Percentiles rank a stretch among this genome's conserved stretches.
Evolutionary conservation across 2,329 filamentous ascomycete species (phyloP).

Genomic region (Fusarium dimerum): DNA sequence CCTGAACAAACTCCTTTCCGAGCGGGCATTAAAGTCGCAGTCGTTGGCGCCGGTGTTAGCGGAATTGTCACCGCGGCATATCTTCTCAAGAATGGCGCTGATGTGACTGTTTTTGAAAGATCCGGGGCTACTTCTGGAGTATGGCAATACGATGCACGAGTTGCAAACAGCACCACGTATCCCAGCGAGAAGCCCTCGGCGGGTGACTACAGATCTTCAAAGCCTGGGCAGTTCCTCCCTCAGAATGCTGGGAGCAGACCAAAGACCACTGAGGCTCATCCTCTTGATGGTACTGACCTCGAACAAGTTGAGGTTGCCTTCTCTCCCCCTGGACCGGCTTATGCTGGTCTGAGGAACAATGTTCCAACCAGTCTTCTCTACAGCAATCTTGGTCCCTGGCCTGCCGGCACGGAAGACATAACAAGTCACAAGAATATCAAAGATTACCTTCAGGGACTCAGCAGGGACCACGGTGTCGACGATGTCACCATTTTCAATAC

Average conservation of each 20-base stretch:
- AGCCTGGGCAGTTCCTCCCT: constrained; percentile 6
- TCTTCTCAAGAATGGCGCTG: constrained; percentile 35
- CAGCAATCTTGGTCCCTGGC: constrained; percentile 52
- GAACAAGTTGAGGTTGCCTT: constrained; percentile 14
- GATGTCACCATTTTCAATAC: constrained; percentile 56
- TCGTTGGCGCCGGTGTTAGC: constrained; percentile 43
- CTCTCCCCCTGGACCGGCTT: constrained; percentile 48
- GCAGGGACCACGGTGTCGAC: constrained; percentile 50
- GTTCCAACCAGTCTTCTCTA: constrained; percentile 62
- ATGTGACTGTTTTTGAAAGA: constrained; percentile 42
- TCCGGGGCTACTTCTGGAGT: constrained; percentile 37
- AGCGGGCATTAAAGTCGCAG: constrained; percentile 31
- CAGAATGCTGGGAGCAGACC: not conserved
- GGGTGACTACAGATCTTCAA: constrained; percentile 28
- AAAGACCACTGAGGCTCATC: not conserved
- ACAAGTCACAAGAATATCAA: constrained; percentile 58
- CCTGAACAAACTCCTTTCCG: constrained; percentile 7
- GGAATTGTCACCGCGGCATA: constrained; percentile 41
- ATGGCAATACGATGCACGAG: constrained; percentile 39
- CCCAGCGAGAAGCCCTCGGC: constrained; percentile 32
- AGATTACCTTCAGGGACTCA: constrained; percentile 63
- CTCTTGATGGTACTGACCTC: not conserved
- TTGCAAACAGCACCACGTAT: constrained; percentile 33
- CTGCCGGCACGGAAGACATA: constrained; percentile 58
- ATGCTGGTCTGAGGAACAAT: constrained; percentile 67